phyloP scores from a whole-genome alignment of 768 basidiomycete genomes.

The Pleurotus salmoneostramineus region DNA sequence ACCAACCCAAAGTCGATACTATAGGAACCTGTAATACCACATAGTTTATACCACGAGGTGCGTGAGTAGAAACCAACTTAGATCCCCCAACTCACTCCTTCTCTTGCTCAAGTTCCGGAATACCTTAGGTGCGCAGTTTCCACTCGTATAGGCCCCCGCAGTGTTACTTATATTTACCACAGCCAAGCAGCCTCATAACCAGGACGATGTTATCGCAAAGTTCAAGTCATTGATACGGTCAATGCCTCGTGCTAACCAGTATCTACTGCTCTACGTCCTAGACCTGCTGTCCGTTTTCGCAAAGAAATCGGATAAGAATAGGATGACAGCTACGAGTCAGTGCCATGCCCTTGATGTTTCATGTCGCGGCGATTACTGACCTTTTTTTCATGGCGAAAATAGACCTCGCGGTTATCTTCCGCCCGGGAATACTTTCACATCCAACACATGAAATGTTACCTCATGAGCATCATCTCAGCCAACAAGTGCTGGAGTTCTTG shows the following conservation, averaged over 20 bases:
- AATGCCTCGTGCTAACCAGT: conserved; percentile 88
- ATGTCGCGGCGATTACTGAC: not conserved
- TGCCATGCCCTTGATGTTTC: conserved; percentile 14
- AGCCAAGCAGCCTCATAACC: conserved; percentile 68
- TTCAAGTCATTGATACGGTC: conserved; percentile 83
- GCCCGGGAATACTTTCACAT: conserved; percentile 90
- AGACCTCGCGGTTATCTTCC: conserved; percentile 98
- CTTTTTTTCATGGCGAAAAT: conserved; percentile 2
- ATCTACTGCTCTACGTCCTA: conserved; percentile 94
- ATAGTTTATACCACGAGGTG: conserved; percentile 84
- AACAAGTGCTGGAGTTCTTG: conserved; percentile 89
- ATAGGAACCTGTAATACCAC: conserved; percentile 93
- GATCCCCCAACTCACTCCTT: not conserved
- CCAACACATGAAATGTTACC: conserved; percentile 85
- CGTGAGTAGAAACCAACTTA: conserved; percentile 24
- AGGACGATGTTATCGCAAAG: conserved; percentile 67
- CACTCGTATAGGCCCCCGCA: not conserved
- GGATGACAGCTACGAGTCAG: conserved; percentile 94
- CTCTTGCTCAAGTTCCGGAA: conserved; percentile 63
- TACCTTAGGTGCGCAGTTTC: conserved; percentile 51
- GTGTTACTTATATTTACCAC: conserved; percentile 7
- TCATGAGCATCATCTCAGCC: conserved; percentile 81
- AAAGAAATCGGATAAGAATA: conserved; percentile 84
- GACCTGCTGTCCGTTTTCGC: conserved; percentile 95
- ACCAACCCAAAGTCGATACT: conserved; percentile 2